Evolutionary conservation across 169 alveolate species (phyloP), one percentile per base, ranked within the genome.

Genomic region (Plasmodium coatneyi): DNA sequence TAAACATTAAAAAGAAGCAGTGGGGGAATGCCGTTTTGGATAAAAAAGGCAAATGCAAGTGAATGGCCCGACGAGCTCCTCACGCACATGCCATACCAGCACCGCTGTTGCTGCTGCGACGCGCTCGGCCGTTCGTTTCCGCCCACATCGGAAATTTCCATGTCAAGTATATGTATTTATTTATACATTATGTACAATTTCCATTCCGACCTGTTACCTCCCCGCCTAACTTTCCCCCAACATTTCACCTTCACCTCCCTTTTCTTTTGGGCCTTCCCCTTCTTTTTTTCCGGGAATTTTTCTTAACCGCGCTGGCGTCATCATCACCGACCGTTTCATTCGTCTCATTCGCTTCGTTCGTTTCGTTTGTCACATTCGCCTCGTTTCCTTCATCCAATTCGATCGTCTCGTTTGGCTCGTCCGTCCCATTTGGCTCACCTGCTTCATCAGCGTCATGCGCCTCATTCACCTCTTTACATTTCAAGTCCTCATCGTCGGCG

Each of bases 231-330:
- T 36, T 9, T 41, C 39, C n/a, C 56, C 70, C 32, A 81, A 10
- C n/a, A n/a, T n/a, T n/a, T n/a, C n/a, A 4, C 41, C 7, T 56
- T 54, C 79, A 52, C 71, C 41, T 81, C 54, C 41, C 19, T 9
- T 32, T 30, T 66, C 14, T 82, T 60, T 82, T 82, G 36, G 28
- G 39, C 43, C 72, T 82, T 16, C 56, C 72, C 41, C 32, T 82
- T 54, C 16, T 60, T 34, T 82, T 30, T 7, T 66, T 66, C 76
- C 76, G n/a, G 19, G 36, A 16, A 22, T 66, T 66, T 66, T 66
- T 66, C 76, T 66, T 5, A 66, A 19, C 76, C 76, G 41, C 70
- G 1, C 5, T 16, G 39, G 19, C 66, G 43, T 19, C 41, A n/a
- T 41, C 46, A 9, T 14, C 41, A n/a, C 25, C n/a, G 32, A 36